A percentile compares a stretch with the other conserved stretches of the same genome.
phyloP scores from a whole-genome alignment of 352 stramenopile genomes.

The Globisporangium ultimum region DNA sequence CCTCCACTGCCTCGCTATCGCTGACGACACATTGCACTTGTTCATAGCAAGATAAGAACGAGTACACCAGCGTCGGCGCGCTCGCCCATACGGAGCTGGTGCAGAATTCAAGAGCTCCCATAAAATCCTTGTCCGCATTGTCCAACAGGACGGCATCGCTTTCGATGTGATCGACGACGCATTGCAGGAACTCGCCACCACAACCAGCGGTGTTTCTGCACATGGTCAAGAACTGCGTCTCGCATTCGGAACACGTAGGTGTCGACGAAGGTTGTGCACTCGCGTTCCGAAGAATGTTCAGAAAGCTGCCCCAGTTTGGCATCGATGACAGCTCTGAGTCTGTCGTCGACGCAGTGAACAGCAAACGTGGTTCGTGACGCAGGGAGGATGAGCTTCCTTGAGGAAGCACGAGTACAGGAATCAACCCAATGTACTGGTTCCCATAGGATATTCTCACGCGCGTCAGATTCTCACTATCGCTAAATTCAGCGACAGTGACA shows the following conservation, averaged over 20 bases:
- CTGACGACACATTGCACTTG: slow-evolving; percentile 7
- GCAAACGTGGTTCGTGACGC: slow-evolving; percentile 2
- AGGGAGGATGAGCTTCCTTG: background rate
- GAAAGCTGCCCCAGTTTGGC: slow-evolving; percentile 9
- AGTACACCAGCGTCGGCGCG: background rate
- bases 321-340: background rate
- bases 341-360: background rate
- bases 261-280: background rate
- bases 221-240: slow-evolving; percentile 3
- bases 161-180: background rate
- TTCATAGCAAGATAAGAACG: slow-evolving; percentile 12
- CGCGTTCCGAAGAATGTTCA: background rate
- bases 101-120: background rate
- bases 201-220: background rate
- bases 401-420: background rate
- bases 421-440: slow-evolving; percentile 8
- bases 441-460: slow-evolving; percentile 7
- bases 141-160: background rate
- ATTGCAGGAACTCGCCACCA: slow-evolving; percentile 1
- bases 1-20: background rate
- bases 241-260: slow-evolving; percentile 4
- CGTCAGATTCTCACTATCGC: background rate
- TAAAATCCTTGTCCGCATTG: background rate
- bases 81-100: background rate
- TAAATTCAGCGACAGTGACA: background rate